These are phyloP conservation scores for Lobosporangium transversale DNA, from an alignment of 192 early-diverging fungal species.

Conservation along the genomic window DNA sequence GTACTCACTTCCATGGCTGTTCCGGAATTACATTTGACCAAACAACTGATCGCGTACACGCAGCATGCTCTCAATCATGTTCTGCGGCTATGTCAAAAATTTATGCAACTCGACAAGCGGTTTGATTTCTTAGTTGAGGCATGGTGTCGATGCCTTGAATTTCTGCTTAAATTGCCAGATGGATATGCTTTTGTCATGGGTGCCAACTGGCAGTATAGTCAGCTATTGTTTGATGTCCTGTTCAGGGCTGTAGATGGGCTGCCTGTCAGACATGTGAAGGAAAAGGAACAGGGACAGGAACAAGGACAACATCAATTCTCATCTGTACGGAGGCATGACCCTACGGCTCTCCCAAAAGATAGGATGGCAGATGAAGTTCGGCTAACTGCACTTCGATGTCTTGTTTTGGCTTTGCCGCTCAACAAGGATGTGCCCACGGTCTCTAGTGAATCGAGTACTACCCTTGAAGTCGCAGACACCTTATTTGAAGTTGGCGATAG, in stretches of 20 bases:
- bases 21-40: slow-evolving; percentile 31
- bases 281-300: neutral
- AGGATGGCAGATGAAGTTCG: slow-evolving; percentile 42
- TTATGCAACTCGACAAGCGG: slow-evolving; percentile 19
- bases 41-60: slow-evolving; percentile 24
- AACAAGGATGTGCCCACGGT: neutral
- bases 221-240: slow-evolving; percentile 17
- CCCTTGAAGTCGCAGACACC: neutral
- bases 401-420: slow-evolving; percentile 25
- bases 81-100: slow-evolving; percentile 18
- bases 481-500: neutral
- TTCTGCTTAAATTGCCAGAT: slow-evolving; percentile 24
- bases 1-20: slow-evolving; percentile 17
- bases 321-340: neutral
- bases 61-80: slow-evolving; percentile 29
- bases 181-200: slow-evolving; percentile 22
- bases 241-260: slow-evolving; percentile 27
- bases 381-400: slow-evolving; percentile 16
- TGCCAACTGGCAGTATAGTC: slow-evolving; percentile 12
- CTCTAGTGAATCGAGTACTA: neutral
- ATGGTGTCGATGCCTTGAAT: slow-evolving; percentile 38
- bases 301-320: neutral
- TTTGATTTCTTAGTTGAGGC: slow-evolving; percentile 41
- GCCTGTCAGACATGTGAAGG: neutral
- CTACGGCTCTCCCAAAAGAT: neutral